phyloP scores from a whole-genome alignment of 2,329 filamentous ascomycete genomes.

The Cadophora gregata region DNA sequence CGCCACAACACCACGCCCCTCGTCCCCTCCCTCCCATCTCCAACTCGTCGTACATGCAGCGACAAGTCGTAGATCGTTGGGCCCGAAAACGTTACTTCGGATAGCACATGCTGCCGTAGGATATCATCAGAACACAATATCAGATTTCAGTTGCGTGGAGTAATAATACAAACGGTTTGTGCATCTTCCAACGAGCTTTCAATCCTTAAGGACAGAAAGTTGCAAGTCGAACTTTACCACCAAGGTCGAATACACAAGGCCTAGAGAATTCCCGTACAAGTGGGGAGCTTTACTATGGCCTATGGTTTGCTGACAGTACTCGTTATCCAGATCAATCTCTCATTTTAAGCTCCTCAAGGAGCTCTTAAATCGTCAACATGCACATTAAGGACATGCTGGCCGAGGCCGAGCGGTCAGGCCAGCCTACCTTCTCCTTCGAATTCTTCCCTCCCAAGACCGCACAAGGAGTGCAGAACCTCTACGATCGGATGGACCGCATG shows the following conservation, averaged over 20 bases:
- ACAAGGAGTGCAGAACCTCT: constrained; percentile 97
- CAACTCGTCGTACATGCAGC: constrained; percentile 54
- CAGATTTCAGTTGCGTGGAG: not conserved
- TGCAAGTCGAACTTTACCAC: not conserved
- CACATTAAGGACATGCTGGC: constrained; percentile 93
- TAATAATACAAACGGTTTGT: constrained; percentile 13
- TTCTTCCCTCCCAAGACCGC: constrained; percentile 99
- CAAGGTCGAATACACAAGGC: not conserved
- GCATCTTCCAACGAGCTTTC: not conserved
- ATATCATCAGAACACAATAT: constrained; percentile 15
- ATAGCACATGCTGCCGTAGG: constrained; percentile 44
- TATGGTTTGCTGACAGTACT: not conserved
- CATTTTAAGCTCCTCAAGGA: constrained; percentile 23
- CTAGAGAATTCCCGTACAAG: no score
- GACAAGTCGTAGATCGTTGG: constrained; percentile 57
- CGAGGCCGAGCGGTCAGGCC: constrained; percentile 77
- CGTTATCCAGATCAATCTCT: constrained; percentile 8
- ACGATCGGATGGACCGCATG: constrained; percentile 99
- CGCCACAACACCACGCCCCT: constrained; percentile 13
- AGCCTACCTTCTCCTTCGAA: constrained; percentile 96
- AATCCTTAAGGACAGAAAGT: not conserved
- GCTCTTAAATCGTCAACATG: constrained; percentile 63
- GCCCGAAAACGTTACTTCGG: constrained; percentile 53
- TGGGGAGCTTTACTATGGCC: not conserved
- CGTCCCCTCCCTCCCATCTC: not conserved